Evolutionary conservation across 768 basidiomycete species (phyloP), one percentile per base, ranked within the genome.

Genomic region (Rhodosporidiobolus odoratus): DNA sequence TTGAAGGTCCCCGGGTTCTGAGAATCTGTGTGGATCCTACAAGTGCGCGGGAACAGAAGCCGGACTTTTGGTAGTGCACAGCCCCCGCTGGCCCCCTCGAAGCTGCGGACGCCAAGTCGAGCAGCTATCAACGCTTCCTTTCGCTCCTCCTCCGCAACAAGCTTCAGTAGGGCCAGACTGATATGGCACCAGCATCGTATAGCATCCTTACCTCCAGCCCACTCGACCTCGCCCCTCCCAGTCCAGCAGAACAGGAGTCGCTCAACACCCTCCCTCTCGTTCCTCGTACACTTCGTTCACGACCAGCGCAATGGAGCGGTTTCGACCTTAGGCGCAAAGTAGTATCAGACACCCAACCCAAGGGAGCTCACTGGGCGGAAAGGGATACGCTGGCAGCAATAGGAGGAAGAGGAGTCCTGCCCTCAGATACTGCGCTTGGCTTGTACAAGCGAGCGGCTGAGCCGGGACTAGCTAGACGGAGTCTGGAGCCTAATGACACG

Each of bases 401-500:
- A n/a, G n/a, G n/a, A n/a, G n/a, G n/a, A n/a, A n/a, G n/a, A n/a
- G n/a, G n/a, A n/a, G n/a, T n/a, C n/a, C n/a, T n/a, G n/a, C n/a
- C n/a, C n/a, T n/a, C n/a, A n/a, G n/a, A n/a, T n/a, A n/a, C n/a
- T n/a, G n/a, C n/a, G n/a, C n/a, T n/a, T n/a, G n/a, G n/a, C n/a
- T n/a, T n/a, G n/a, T n/a, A n/a, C n/a, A n/a, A n/a, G n/a, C n/a
- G 32, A 13, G 34, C 34, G 32, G 25, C 45, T 25, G 45, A 19
- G 32, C 2, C 15, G 3, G 47, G 23, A 12, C 8, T 34, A 21
- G 30, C 37, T 43, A 38, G 60, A 43, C 17, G 37, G 23, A 40
- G 25, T 0, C 54, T 65, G 2, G 66, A 48, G 21, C 67, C 72
- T 5, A 69, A 62, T 37, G 43, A 59, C 35, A 69, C 72, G 16